These are phyloP conservation scores for Phylloporus sp. DNA, from an alignment of 768 basidiomycete species.

Conservation along the genomic window DNA sequence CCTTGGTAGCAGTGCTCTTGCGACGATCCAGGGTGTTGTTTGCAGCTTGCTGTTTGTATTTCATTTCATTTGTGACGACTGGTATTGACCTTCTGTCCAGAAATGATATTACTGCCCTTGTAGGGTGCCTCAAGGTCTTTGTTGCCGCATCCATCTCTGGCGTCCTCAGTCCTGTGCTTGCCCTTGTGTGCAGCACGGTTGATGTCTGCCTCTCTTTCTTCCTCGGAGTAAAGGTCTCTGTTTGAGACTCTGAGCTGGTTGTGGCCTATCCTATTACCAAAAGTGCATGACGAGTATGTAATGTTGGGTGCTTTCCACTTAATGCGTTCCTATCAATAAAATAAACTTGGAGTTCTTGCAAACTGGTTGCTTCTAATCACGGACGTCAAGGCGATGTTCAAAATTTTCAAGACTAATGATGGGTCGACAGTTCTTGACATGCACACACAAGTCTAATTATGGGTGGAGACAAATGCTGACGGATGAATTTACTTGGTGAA, in stretches of 20 bases:
- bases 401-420: too few relatives aligned
- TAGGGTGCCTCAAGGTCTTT: slow-evolving; percentile 13
- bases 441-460: too few relatives aligned
- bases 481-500: too few relatives aligned
- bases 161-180: slow-evolving; percentile 8
- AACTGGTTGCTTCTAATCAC: too few relatives aligned
- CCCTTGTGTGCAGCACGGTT: background rate
- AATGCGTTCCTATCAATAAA: background rate
- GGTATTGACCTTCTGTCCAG: background rate
- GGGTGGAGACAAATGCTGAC: too few relatives aligned
- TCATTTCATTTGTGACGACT: background rate
- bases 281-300: slow-evolving; percentile 13
- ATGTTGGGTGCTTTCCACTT: slow-evolving; percentile 6
- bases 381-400: too few relatives aligned
- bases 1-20: slow-evolving; percentile 2
- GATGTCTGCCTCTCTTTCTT: slow-evolving; percentile 5
- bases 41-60: slow-evolving; percentile 13
- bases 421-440: too few relatives aligned
- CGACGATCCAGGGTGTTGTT: slow-evolving; percentile 1
- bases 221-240: background rate
- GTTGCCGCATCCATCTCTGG: background rate
- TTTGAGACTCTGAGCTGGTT: background rate
- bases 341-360: background rate
- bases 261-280: background rate
- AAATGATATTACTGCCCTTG: background rate